A percentile compares a stretch with the other conserved stretches of the same genome.
These are phyloP conservation scores for Myxozyma neglecta DNA, from an alignment of 805 yeast genomes.

Conservation along the genomic window DNA sequence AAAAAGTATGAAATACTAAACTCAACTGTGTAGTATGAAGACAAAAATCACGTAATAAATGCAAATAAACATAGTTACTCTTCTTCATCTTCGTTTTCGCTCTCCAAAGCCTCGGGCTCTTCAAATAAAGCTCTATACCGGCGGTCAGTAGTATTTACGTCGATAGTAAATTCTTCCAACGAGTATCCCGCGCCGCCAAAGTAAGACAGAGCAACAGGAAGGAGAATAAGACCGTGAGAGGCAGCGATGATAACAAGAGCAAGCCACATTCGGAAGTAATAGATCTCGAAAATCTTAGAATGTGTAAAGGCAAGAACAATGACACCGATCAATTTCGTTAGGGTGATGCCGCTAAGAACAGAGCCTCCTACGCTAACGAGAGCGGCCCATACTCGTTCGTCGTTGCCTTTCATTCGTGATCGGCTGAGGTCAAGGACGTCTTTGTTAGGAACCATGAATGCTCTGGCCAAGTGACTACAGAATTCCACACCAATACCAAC, in stretches of 20 bases:
- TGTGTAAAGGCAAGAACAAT: conserved; percentile 80
- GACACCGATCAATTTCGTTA: conserved; percentile 88
- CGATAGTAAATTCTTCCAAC: conserved; percentile 8
- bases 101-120: conserved; percentile 8
- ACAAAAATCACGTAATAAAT: background rate
- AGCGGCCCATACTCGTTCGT: conserved; percentile 53
- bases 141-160: background rate
- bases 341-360: conserved; percentile 84
- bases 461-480: conserved; percentile 81
- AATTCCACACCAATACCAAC: conserved; percentile 92
- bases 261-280: conserved; percentile 94
- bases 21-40: background rate
- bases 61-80: background rate
- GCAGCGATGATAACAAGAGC: conserved; percentile 74
- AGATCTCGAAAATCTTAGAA: conserved; percentile 85
- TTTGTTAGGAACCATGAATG: conserved; percentile 56
- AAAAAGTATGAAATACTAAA: background rate
- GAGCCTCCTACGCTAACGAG: conserved; percentile 82
- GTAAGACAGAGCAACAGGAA: conserved; percentile 70
- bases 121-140: conserved; percentile 8
- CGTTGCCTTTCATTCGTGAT: conserved; percentile 32
- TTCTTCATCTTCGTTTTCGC: conserved; percentile 10
- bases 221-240: conserved; percentile 70
- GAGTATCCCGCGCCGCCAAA: conserved; percentile 49
- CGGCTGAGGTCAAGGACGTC: conserved; percentile 38